phyloP scores from a whole-genome alignment of 257 asterid genomes.

The Ligustrum vulgare region DNA sequence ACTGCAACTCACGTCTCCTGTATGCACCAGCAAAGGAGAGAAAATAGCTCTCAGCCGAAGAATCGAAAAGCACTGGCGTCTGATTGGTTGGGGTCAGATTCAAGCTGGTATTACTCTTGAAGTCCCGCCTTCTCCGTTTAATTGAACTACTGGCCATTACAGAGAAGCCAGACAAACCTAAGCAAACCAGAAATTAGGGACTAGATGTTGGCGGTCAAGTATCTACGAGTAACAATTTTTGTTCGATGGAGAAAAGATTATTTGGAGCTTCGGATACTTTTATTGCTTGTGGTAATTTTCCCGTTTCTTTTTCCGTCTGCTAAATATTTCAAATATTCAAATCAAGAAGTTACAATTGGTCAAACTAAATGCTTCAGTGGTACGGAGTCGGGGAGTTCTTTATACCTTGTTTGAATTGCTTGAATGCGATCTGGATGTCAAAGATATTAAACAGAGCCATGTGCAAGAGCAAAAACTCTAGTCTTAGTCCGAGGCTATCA shows the following conservation, averaged over 20 bases:
- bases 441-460: not conserved
- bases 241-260: constrained; percentile 52
- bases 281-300: constrained; percentile 21
- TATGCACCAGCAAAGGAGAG: constrained; percentile 94
- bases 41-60: constrained; percentile 93
- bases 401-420: constrained; percentile 11
- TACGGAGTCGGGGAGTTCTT: no score
- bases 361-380: no score
- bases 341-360: no score
- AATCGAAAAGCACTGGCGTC: constrained; percentile 98
- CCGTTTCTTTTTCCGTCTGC: not conserved
- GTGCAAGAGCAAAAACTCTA: not conserved
- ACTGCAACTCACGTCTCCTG: constrained; percentile 90
- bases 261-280: constrained; percentile 32
- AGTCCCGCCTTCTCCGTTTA: constrained; percentile 76
- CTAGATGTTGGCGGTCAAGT: constrained; percentile 57
- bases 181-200: constrained; percentile 15
- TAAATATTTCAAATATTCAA: no score
- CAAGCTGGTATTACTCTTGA: constrained; percentile 92
- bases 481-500: not conserved
- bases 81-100: constrained; percentile 97
- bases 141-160: constrained; percentile 29
- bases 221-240: constrained; percentile 53
- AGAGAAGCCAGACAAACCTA: constrained; percentile 16
- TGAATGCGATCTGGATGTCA: constrained; percentile 19